These are phyloP conservation scores for Psilocybe azurescens DNA, from an alignment of 768 basidiomycete species.

Conservation along the genomic window DNA sequence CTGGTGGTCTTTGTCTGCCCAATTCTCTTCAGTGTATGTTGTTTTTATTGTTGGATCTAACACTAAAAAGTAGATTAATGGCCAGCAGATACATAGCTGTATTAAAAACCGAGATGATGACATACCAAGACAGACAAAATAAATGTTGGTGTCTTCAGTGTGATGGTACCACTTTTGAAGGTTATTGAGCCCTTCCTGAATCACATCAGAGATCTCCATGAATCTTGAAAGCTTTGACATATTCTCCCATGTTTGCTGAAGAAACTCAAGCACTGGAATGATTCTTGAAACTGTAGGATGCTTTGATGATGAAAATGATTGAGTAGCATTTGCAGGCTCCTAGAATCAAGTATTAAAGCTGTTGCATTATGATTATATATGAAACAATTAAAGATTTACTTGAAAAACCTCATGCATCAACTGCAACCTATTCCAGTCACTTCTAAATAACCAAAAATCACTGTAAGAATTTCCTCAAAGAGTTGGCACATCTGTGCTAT, in stretches of 20 bases:
- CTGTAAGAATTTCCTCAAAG: background rate
- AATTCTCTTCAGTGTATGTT: background rate
- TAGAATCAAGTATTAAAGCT: background rate
- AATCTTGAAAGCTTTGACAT: background rate
- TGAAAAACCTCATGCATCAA: constrained; percentile 6
- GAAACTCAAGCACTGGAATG: constrained; percentile 7
- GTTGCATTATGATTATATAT: background rate
- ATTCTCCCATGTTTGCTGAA: background rate
- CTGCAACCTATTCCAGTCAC: background rate
- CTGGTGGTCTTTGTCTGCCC: too few species aligned
- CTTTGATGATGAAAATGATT: background rate
- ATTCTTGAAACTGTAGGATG: constrained; percentile 3
- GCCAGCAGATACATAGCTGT: too few species aligned
- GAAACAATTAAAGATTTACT: background rate
- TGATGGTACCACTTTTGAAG: background rate
- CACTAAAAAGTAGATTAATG: too few species aligned
- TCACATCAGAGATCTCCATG: background rate
- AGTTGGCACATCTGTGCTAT: background rate
- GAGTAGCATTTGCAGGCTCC: constrained; percentile 1
- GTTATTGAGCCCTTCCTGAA: background rate
- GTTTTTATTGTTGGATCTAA: constrained; percentile 1
- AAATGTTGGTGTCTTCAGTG: background rate
- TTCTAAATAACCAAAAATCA: background rate
- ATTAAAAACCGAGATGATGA: too few species aligned
- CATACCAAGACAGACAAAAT: background rate